phyloP scores from a whole-genome alignment of 257 asterid genomes.

The Salvia miltiorrhiza region DNA sequence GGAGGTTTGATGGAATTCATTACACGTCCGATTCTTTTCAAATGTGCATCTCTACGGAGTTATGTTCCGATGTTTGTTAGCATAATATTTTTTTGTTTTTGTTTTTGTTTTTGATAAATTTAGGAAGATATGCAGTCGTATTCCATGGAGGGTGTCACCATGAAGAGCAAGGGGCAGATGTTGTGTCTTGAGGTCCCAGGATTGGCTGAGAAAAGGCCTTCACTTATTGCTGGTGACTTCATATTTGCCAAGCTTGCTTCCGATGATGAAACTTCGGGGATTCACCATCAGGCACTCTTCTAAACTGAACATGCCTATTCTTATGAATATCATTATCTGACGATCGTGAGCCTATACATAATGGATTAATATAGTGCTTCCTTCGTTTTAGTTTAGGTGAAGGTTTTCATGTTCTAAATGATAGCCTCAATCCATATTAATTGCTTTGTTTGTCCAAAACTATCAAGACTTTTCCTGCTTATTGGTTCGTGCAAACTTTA shows the following conservation, averaged over 20 bases:
- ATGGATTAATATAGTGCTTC: neutral
- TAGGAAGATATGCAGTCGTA: constrained; percentile 87
- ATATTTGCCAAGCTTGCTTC: constrained; percentile 55
- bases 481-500: neutral
- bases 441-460: neutral
- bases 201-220: constrained; percentile 95
- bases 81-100: constrained; percentile 5
- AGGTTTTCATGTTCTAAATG: neutral
- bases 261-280: constrained; percentile 26
- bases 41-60: neutral
- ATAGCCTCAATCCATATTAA: too few relatives aligned
- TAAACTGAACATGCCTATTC: constrained; percentile 15
- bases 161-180: constrained; percentile 48
- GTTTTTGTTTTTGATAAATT: neutral
- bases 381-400: neutral
- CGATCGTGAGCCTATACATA: neutral
- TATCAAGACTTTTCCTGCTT: neutral
- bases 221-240: constrained; percentile 73
- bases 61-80: neutral
- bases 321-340: constrained; percentile 3
- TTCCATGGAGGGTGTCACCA: constrained; percentile 62
- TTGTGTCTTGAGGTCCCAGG: constrained; percentile 92
- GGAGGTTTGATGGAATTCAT: constrained; percentile 53
- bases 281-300: constrained; percentile 52
- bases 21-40: neutral